Evolutionary conservation across 83 land plant genomes (phyloP), one percentile per base, ranked within the genome.

Genomic region (Picea abies): DNA sequence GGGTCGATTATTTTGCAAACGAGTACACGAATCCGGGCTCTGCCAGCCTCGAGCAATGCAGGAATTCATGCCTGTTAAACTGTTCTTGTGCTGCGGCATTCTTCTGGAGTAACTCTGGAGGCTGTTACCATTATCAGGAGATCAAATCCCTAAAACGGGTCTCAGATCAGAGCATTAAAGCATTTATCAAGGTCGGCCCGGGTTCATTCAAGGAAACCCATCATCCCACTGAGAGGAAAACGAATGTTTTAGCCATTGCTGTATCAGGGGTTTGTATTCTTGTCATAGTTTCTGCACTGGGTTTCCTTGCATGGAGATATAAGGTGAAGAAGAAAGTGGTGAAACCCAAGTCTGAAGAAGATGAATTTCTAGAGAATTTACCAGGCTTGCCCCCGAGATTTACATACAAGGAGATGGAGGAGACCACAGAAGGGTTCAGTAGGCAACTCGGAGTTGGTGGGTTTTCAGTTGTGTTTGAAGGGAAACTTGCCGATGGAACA

Each of bases 41-140:
- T 26, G 25, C 83, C 47, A 82, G 84, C 47, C 49, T 92, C 4
- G 79, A 78, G 19, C 86, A 85, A 11, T 94, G 94, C 86, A 85
- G 86, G 75, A 16, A 25, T 3, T 63, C 78, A 22, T 94, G 96
- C 79, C 71, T 66, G 44, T 23, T 68, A 3, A 89, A 93, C 60
- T 93, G 95, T 68, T 89, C 91, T 3, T 93, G 95, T 80, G 63
- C 64, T 29, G 91, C 89, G n/a, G 9, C 86, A 65, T 94, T 94
- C 87, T 94, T 89, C 77, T 69, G 90, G 41, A 79, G 72, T 32
- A 82, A 83, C n/a, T 71, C 90, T 1, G 84, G 90, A 9, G 69
- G 81, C 19, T 94, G 96, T 82, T 92, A 80, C 60, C 29, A 88
- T 79, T 88, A 88, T 78, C 77, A 85, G 79, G 61, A 83, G 35